These are phyloP conservation scores for Colletotrichum brevisporum DNA, from an alignment of 2,329 filamentous ascomycete species.

Conservation along the genomic window DNA sequence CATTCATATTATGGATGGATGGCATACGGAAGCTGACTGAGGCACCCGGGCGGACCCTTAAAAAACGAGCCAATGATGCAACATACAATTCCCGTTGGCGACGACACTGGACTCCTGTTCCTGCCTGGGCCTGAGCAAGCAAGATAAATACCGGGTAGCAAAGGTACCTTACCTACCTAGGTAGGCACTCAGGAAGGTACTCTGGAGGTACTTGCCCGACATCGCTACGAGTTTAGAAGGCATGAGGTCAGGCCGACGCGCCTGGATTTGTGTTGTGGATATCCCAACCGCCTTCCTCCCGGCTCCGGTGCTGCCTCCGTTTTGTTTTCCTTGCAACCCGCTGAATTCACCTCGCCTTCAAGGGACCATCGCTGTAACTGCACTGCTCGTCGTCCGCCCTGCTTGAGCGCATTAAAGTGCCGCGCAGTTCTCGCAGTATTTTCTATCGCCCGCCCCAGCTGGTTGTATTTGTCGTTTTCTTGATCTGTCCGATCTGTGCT, in stretches of 20 bases:
- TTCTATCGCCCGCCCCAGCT: background rate
- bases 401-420: slow-evolving; percentile 12
- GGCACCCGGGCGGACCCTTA: slow-evolving; percentile 14
- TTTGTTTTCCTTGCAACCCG: background rate
- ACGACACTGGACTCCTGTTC: no score
- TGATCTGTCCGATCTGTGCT: no score
- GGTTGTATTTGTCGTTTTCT: background rate
- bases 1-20: no score
- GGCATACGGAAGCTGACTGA: background rate
- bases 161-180: no score
- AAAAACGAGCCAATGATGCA: background rate
- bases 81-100: no score
- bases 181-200: no score
- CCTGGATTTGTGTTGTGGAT: slow-evolving; percentile 20
- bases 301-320: no score
- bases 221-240: slow-evolving; percentile 11
- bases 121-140: no score
- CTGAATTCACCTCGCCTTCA: slow-evolving; percentile 11
- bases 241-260: slow-evolving; percentile 32
- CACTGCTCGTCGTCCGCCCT: slow-evolving; percentile 16
- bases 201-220: background rate
- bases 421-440: slow-evolving; percentile 6
- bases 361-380: slow-evolving; percentile 21
- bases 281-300: background rate
- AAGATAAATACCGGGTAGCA: no score